Conservation (phyloP, 495 filamentous ascomycete species). For the Penicillium cosmopolitanum region DNA sequence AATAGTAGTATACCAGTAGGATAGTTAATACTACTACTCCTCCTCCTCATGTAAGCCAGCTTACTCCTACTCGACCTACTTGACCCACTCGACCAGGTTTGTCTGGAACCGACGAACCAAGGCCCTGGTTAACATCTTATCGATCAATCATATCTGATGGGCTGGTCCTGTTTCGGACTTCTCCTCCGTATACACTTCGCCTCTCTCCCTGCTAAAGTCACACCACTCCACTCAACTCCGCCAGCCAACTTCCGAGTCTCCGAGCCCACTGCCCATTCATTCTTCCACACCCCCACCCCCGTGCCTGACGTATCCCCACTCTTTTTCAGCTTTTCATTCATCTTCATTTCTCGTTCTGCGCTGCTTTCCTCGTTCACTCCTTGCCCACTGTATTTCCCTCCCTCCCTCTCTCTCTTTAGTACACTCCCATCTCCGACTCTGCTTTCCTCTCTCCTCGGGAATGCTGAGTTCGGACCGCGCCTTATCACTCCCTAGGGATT, state of each 20-base stretch:
- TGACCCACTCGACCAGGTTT: background rate
- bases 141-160: constrained; percentile 32
- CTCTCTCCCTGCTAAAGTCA: background rate
- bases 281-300: background rate
- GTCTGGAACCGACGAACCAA: constrained; percentile 17
- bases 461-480: constrained; percentile 27
- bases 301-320: constrained; percentile 2
- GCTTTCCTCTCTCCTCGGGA: constrained; percentile 3
- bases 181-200: too few relatives aligned
- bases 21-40: too few relatives aligned
- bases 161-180: background rate
- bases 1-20: too few relatives aligned
- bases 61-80: background rate
- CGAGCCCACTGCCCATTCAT: background rate
- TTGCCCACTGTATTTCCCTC: background rate
- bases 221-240: constrained; percentile 2
- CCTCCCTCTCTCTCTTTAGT: background rate
- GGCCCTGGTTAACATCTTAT: constrained; percentile 27
- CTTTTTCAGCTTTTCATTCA: background rate
- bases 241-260: constrained; percentile 1
- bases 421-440: background rate
- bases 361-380: background rate
- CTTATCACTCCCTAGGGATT: background rate
- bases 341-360: background rate
- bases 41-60: too few relatives aligned